Evolutionary conservation across 192 early-diverging fungal species (phyloP).

Genomic region (Chytriomyces sp.): DNA sequence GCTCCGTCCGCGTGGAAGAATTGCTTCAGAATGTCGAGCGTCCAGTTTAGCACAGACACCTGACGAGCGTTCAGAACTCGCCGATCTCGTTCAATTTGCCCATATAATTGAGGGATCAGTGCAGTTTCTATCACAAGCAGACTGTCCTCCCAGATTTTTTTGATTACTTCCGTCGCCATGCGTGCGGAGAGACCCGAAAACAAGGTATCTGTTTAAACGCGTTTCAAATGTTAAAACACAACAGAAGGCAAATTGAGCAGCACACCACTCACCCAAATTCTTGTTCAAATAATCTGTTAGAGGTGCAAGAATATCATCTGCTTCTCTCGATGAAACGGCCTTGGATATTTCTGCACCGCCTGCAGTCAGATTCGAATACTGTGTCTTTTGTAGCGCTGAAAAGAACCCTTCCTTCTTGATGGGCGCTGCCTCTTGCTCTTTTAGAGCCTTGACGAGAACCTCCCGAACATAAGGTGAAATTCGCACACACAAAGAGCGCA

Average conservation of each 20-base stretch:
- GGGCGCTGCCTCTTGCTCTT: conserved; percentile 59
- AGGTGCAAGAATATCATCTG: conserved; percentile 49
- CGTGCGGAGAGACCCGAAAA: conserved; percentile 46
- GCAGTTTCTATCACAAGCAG: conserved; percentile 44
- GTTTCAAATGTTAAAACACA: neutral
- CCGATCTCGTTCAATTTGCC: conserved; percentile 53
- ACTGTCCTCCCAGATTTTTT: conserved; percentile 61
- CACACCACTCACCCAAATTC: conserved; percentile 41
- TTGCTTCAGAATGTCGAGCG: conserved; percentile 46
- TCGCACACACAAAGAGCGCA: conserved; percentile 47
- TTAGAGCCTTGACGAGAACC: conserved; percentile 54
- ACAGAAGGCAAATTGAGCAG: neutral
- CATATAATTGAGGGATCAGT: conserved; percentile 59
- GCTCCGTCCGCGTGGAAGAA: conserved; percentile 62
- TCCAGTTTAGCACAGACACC: conserved; percentile 44
- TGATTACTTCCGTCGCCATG: conserved; percentile 65
- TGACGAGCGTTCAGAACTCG: conserved; percentile 56
- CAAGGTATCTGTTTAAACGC: conserved; percentile 41
- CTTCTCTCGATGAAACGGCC: conserved; percentile 42
- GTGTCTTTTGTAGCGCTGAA: conserved; percentile 43
- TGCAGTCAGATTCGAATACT: conserved; percentile 57
- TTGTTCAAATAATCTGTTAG: conserved; percentile 63
- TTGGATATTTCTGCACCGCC: conserved; percentile 43
- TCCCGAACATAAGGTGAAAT: conserved; percentile 52
- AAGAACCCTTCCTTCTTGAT: conserved; percentile 53